These are phyloP conservation scores for Solidago caesia DNA, from an alignment of 129 eudicot species.

Conservation along the genomic window DNA sequence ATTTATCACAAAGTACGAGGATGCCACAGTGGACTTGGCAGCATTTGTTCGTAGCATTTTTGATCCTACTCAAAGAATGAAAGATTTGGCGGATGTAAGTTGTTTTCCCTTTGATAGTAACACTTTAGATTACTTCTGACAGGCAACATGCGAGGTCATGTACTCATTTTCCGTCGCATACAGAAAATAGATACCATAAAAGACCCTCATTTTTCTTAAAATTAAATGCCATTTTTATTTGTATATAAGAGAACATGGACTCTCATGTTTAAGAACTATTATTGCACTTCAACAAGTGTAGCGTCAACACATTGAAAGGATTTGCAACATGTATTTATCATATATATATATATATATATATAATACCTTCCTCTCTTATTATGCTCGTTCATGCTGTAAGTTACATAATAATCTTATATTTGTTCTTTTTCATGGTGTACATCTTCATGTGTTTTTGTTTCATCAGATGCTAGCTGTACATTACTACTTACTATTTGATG, in stretches of 20 bases:
- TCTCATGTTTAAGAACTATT: not conserved
- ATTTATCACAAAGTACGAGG: conserved; percentile 59
- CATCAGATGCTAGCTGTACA: conserved; percentile 95
- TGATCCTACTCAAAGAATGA: conserved; percentile 90
- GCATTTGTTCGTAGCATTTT: conserved; percentile 77
- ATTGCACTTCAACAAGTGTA: conserved; percentile 10
- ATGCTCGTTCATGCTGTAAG: too few relatives aligned
- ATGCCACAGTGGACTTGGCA: conserved; percentile 59
- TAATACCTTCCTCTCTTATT: not conserved
- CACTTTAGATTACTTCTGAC: conserved; percentile 7
- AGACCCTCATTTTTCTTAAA: too few relatives aligned
- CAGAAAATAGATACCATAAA: too few relatives aligned
- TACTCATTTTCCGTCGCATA: too few relatives aligned
- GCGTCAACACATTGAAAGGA: not conserved
- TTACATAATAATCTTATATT: too few relatives aligned
- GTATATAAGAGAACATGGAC: too few relatives aligned
- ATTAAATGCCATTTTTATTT: too few relatives aligned
- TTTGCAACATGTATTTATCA: not conserved
- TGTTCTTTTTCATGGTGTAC: not conserved
- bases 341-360: not conserved
- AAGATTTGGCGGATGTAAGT: conserved; percentile 96
- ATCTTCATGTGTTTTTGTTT: conserved; percentile 25
- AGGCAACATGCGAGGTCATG: too few relatives aligned
- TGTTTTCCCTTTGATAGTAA: conserved; percentile 15
- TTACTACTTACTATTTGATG: conserved; percentile 89